Base-by-base conservation (phyloP, 306 rosid species). In the Cucurbita moschata region DNA sequence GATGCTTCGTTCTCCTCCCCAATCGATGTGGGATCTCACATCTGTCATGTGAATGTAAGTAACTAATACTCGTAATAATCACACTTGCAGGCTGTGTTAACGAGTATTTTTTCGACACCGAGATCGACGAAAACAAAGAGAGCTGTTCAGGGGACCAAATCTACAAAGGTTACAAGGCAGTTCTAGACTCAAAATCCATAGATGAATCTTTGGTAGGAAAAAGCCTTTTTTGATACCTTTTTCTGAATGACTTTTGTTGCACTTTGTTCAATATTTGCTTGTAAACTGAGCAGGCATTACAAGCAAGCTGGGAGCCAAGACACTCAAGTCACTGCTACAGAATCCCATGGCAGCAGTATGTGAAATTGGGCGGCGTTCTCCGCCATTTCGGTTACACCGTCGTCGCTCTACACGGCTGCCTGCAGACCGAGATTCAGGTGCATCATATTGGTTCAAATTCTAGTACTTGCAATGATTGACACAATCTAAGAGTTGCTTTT, bases 231-330 rank as follows among this genome's bases (percentile, higher is more conserved):
- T 56, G 8, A 37, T 46, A 62, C 39, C 14, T 61, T 72, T 42
- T 44, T 74, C 80, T 64, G 61, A 49, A 43, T 63, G 5, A n/a
- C 14, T 51, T 42, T 37, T 14, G 46, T 43, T 63, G 11, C 26
- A 15, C 35, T 66, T 49, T 51, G 2, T 46, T 50, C 8, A 61
- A 26, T 43, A 61, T 57, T 44, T 52, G 16, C 6, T 72, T 68
- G 58, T 69, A 78, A 74, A 75, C 57, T 77, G 82, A 40, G 50
- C 74, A 93, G 98, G 98, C 98, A 59, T 77, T 87, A 35, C 82
- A 90, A 77, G 95, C 98, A 82, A 94, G 97, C 78, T 94, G 97
- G 98, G 98, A 94, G 79, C 97, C 98, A 9, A 90, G 98, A 79
- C 98, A 94, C 78, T 85, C 96, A 1, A 82, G 88, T 70, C 87